These are phyloP conservation scores for Recurvomyces mirabilis DNA, from an alignment of 495 filamentous ascomycete genomes.

Conservation along the genomic window DNA sequence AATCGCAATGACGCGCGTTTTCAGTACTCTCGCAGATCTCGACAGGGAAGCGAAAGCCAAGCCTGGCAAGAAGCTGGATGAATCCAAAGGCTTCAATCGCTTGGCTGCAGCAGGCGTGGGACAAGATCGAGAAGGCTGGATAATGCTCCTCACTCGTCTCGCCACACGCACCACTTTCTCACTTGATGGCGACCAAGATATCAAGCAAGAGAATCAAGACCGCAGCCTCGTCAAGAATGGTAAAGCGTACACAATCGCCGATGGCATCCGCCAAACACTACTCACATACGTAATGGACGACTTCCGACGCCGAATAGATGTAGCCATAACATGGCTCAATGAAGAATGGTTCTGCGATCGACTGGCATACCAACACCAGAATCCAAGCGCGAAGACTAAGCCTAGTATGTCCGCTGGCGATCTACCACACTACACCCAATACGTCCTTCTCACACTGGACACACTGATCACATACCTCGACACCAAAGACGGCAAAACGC, in stretches of 20 bases:
- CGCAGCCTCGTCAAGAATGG: not conserved
- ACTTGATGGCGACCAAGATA: constrained; percentile 40
- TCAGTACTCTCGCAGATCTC: constrained; percentile 59
- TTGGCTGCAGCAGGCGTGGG: constrained; percentile 59
- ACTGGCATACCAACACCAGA: constrained; percentile 32
- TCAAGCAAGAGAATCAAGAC: constrained; percentile 40
- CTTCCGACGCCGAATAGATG: constrained; percentile 74
- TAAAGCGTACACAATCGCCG: constrained; percentile 36
- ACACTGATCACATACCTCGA: constrained; percentile 82
- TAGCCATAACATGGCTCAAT: constrained; percentile 81
- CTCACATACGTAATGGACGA: constrained; percentile 80
- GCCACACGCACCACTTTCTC: constrained; percentile 69
- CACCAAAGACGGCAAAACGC: constrained; percentile 72
- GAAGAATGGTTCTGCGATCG: constrained; percentile 98
- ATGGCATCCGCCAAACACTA: constrained; percentile 65
- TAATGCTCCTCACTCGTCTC: constrained; percentile 72
- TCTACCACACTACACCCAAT: constrained; percentile 10
- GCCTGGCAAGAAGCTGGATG: not conserved
- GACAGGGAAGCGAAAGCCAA: constrained; percentile 46
- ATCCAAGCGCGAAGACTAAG: not conserved
- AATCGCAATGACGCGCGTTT: constrained; percentile 60
- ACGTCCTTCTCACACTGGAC: constrained; percentile 58
- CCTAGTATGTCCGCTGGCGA: not conserved
- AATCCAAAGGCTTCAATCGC: constrained; percentile 58
- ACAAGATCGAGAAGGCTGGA: constrained; percentile 83